A percentile compares a stretch with the other conserved stretches of the same genome.
Evolutionary conservation across 2,329 filamentous ascomycete genomes (phyloP).

Genomic region (Epichloe hybrida): DNA sequence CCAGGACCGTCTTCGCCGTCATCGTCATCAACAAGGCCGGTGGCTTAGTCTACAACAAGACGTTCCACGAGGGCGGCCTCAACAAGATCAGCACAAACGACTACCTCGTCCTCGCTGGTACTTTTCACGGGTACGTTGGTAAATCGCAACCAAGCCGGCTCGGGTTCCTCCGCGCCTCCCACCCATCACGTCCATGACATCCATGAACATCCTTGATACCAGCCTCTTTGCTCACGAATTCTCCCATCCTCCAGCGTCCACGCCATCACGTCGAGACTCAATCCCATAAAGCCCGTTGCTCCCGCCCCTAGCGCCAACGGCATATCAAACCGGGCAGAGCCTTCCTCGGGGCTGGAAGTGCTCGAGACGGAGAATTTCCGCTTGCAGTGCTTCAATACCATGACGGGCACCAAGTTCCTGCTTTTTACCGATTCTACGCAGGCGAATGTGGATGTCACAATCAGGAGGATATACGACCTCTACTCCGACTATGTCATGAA

Average conservation of each 20-base stretch:
- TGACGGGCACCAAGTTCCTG: constrained; percentile 91
- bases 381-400: constrained; percentile 87
- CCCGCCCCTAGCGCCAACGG: constrained; percentile 23
- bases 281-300: constrained; percentile 34
- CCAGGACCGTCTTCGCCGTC: constrained; percentile 84
- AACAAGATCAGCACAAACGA: constrained; percentile 89
- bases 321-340: constrained; percentile 40
- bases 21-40: constrained; percentile 99
- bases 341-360: constrained; percentile 72
- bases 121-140: constrained; percentile 70
- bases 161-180: too few species aligned
- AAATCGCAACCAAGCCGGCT: too few species aligned
- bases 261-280: constrained; percentile 52
- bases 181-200: too few species aligned
- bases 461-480: constrained; percentile 80
- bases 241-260: constrained; percentile 38
- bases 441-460: constrained; percentile 71
- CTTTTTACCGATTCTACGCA: constrained; percentile 86
- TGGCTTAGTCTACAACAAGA: constrained; percentile 89
- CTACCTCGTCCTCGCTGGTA: constrained; percentile 90
- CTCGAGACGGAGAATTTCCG: constrained; percentile 91
- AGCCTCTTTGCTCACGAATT: constrained; percentile 4
- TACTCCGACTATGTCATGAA: constrained; percentile 99
- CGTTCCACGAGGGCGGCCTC: constrained; percentile 74
- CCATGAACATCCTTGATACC: too few species aligned